Base-by-base conservation (phyloP, 768 basidiomycete genomes). In the Sarcodon sp. region DNA sequence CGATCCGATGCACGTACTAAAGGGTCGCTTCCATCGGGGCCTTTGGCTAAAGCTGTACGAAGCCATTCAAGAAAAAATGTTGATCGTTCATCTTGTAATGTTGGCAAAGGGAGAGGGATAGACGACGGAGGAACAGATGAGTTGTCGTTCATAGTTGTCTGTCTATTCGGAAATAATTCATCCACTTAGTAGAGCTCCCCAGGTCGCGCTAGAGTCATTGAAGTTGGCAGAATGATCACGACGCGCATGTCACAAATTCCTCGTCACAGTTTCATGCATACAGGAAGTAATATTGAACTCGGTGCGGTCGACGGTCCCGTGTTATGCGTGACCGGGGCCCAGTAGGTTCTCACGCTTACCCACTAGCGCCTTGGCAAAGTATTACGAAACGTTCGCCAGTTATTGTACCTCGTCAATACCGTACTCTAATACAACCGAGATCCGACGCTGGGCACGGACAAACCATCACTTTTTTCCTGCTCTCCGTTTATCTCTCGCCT, bases 401-500 rank as follows among this genome's bases (percentile, higher is more conserved):
- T 4, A 4, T 27, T 27, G 21, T 27, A 27, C 21, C 21, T 3
- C 21, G 21, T 27, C n/a, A n/a, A n/a, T n/a, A 45, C 33, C 18
- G 37, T 18, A 15, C 8, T 4, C 39, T 8, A 27, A 16, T 27
- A 41, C 39, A 41, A 41, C 39, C 39, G 15, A 41, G 27, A 8
- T 13, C 6, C 39, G 11, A 35, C 3, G 41, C 43, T 13, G 21
- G 21, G 35, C 12, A 0, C 16, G 6, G 47, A 15, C 44, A 12
- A n/a, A 27, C 13, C 7, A 33, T 12, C 69, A 87, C 64, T 82
- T 87, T 57, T 80, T 75, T 45, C 88, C 88, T 35, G 86, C 72
- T 53, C 87, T 69, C 59, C 75, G 75, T 66, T 87, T 90, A 44
- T 83, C 83, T 59, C 72, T 82, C 37, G 67, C 62, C 65, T 90